Base-by-base conservation (phyloP, 2,329 filamentous ascomycete genomes). In the Neonectria ditissima region DNA sequence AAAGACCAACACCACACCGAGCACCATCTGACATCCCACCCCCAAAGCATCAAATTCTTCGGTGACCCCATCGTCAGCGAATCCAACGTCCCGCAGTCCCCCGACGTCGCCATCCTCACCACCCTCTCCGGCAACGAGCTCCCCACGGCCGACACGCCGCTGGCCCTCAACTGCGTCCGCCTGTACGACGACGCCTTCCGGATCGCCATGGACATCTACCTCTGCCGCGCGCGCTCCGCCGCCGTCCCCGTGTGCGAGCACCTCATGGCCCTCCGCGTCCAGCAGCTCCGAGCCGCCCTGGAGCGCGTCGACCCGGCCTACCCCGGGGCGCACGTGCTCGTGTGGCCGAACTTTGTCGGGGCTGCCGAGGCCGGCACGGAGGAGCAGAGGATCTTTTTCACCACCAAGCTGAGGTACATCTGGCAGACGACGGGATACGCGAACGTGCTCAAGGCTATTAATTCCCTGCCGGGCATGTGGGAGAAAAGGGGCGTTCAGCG, bases 391-490 rank as follows among this genome's bases (percentile, higher is more conserved):
- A 47, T 24, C 4, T 64, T 53, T 16, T 64, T 64, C 32, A 64
- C 52, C 1, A 11, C 5, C 4, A 52, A 52, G 39, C 30, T 64
- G 37, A 44, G 37, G 22, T 55, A 61, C 10, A 64, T 64, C 22
- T 64, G 62, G 62, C 51, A 13, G 16, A 54, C 52, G 16, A 64
- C 62, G 24, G 62, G 62, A 8, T 64, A 58, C 8, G 62, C 56
- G 9, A 64, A 64, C 20, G 62, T 64, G 47, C 39, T 55, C 26
- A 61, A 57, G 52, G 62, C 62, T 2, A 61, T 64, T 26, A 41
- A 64, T 37, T 60, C 62, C 22, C 37, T 64, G 39, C 62, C 62
- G 22, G 51, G 57, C 18, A 60, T 64, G 43, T 64, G 62, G 62
- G 62, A 60, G 45, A 45, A 53, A 22, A 61, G 48, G 34, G 45